Conservation (phyloP, 495 filamentous ascomycete species). For the Podospora anserina region DNA sequence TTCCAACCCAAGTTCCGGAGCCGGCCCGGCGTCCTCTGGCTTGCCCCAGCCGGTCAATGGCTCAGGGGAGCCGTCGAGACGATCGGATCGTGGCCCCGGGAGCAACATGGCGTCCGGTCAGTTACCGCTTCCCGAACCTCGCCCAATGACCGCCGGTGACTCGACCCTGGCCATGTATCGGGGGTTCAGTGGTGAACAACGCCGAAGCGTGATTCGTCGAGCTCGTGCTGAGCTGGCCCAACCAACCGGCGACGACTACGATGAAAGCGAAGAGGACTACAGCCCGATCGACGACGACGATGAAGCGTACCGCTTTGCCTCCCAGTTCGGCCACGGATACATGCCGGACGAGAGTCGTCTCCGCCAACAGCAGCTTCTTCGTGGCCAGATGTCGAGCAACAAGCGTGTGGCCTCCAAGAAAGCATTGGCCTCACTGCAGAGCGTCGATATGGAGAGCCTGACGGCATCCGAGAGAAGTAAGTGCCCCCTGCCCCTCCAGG, state of each 20-base stretch:
- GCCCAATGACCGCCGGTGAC: background rate
- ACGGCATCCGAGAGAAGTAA: conserved; percentile 48
- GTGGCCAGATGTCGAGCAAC: conserved; percentile 36
- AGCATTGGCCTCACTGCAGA: conserved; percentile 45
- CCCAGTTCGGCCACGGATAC: conserved; percentile 21
- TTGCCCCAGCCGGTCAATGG: background rate
- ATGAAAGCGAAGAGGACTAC: conserved; percentile 33
- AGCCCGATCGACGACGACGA: conserved; percentile 24
- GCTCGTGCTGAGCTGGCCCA: background rate
- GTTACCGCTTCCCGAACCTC: background rate
- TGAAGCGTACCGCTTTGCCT: conserved; percentile 22
- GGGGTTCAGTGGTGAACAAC: background rate
- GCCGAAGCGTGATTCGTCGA: background rate
- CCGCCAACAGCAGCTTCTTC: conserved; percentile 37
- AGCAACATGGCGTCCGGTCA: background rate
- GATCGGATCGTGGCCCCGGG: background rate
- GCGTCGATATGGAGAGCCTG: conserved; percentile 40
- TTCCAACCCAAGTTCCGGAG: background rate
- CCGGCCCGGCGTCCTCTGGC: too few species aligned
- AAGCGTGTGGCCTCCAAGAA: conserved; percentile 48
- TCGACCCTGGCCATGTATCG: background rate
- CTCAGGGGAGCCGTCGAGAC: background rate
- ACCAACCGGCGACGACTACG: background rate
- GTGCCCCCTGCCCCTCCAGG: conserved; percentile 18
- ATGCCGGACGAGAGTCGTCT: conserved; percentile 23